A percentile compares a stretch with the other conserved stretches of the same genome.
phyloP scores from a whole-genome alignment of 768 basidiomycete genomes.

The Naganishia kalamii region DNA sequence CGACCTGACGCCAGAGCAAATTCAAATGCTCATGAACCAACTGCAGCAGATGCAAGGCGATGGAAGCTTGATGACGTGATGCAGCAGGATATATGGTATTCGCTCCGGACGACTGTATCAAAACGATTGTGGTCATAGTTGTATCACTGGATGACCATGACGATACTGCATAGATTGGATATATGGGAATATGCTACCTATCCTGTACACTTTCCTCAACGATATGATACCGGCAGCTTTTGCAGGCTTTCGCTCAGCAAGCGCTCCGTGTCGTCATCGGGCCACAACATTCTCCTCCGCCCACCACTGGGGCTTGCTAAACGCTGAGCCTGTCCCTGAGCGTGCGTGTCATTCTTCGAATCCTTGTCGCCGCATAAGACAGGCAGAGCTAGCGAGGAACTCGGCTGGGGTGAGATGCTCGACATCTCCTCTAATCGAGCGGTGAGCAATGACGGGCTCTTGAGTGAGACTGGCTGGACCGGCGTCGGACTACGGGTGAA shows the following conservation, averaged over 20 bases:
- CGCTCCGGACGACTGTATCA: neutral
- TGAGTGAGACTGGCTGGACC: neutral
- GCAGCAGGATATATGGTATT: too few species aligned
- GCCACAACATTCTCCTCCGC: slow-evolving; percentile 13
- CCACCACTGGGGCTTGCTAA: neutral
- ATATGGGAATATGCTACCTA: too few species aligned
- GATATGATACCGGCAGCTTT: slow-evolving; percentile 18
- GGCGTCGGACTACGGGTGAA: slow-evolving; percentile 13
- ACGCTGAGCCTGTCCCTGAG: neutral
- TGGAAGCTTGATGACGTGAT: slow-evolving; percentile 11
- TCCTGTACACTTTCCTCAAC: neutral
- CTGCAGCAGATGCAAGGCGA: slow-evolving; percentile 14
- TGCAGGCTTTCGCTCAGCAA: slow-evolving; percentile 25
- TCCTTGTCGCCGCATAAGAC: neutral
- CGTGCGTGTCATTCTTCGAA: too few species aligned
- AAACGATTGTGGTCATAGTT: too few species aligned
- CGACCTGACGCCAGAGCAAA: slow-evolving; percentile 7
- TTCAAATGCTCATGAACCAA: slow-evolving; percentile 13
- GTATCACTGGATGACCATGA: neutral
- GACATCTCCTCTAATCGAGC: slow-evolving; percentile 16
- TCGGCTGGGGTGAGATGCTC: neutral
- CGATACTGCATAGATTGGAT: too few species aligned
- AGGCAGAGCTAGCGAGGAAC: slow-evolving; percentile 1
- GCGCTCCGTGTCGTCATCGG: slow-evolving; percentile 20
- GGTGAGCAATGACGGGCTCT: slow-evolving; percentile 14